phyloP scores from a whole-genome alignment of 768 basidiomycete species.

The Suillus discolor region DNA sequence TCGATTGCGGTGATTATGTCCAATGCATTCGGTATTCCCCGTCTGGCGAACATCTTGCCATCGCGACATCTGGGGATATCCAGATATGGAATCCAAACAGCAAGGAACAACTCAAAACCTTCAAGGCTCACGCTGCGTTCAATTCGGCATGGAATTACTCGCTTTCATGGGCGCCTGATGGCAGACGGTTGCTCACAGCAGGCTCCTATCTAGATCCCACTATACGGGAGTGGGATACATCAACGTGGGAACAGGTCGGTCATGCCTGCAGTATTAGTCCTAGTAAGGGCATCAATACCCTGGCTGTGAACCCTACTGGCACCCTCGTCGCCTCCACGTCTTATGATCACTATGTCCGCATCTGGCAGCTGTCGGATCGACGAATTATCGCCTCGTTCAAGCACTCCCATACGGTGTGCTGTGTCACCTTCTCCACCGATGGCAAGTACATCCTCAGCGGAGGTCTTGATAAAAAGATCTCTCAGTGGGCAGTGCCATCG shows the following conservation, averaged over 20 bases:
- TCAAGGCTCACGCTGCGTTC: not conserved
- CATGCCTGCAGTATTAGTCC: not conserved
- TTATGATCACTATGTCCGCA: not conserved
- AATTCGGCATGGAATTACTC: not conserved
- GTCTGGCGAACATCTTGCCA: not conserved
- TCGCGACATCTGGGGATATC: not conserved
- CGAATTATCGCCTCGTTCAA: not conserved
- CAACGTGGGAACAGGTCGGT: not conserved
- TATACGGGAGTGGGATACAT: conserved; percentile 1
- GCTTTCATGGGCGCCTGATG: not conserved
- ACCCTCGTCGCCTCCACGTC: not conserved
- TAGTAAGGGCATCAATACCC: too few species aligned
- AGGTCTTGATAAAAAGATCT: not conserved
- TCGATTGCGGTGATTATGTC: not conserved
- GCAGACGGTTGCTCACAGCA: not conserved
- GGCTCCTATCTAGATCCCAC: not conserved
- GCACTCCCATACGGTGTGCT: not conserved
- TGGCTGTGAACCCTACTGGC: not conserved
- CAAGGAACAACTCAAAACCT: not conserved
- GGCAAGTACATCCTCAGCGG: not conserved
- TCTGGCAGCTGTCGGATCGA: not conserved
- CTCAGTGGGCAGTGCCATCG: not conserved
- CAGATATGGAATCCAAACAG: not conserved
- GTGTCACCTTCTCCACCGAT: not conserved
- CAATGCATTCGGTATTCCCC: not conserved